Evolutionary conservation across 257 asterid species (phyloP).

Genomic region (Solanum appendiculatum): DNA sequence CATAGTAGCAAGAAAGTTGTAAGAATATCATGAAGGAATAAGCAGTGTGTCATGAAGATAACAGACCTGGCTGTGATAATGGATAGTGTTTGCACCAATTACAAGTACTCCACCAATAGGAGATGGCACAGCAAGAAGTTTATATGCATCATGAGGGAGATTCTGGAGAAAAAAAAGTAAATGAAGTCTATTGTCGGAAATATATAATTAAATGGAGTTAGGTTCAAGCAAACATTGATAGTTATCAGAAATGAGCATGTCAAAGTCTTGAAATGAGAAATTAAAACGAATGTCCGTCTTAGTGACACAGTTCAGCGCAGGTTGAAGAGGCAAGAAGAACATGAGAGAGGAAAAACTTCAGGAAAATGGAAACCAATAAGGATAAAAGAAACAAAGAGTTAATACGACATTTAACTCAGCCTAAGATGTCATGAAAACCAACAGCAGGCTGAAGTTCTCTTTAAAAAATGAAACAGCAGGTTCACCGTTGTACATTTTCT

Average conservation of each 20-base stretch:
- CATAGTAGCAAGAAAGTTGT: not conserved
- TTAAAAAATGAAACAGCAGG: not conserved
- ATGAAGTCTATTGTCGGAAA: slow-evolving; percentile 1
- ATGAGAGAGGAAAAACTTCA: not conserved
- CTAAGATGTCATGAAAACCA: not conserved
- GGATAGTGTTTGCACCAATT: slow-evolving; percentile 86
- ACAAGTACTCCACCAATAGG: slow-evolving; percentile 98
- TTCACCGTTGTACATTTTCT: not conserved
- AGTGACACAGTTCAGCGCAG: not conserved
- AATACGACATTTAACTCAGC: not conserved
- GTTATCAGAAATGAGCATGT: not conserved
- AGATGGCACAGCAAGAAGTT: slow-evolving; percentile 98
- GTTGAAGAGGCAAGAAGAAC: not conserved
- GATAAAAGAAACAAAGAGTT: not conserved
- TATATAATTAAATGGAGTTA: not conserved
- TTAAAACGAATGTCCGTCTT: not conserved
- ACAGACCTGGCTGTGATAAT: slow-evolving; percentile 92
- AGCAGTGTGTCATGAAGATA: not conserved
- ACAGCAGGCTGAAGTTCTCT: not conserved
- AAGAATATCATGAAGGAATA: not conserved
- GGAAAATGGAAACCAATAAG: not conserved
- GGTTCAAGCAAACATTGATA: not conserved
- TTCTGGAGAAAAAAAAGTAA: slow-evolving; percentile 36
- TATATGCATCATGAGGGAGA: slow-evolving; percentile 96
- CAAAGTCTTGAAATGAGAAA: not conserved